These are phyloP conservation scores for Amanita muscaria DNA, from an alignment of 768 basidiomycete species.

Conservation along the genomic window DNA sequence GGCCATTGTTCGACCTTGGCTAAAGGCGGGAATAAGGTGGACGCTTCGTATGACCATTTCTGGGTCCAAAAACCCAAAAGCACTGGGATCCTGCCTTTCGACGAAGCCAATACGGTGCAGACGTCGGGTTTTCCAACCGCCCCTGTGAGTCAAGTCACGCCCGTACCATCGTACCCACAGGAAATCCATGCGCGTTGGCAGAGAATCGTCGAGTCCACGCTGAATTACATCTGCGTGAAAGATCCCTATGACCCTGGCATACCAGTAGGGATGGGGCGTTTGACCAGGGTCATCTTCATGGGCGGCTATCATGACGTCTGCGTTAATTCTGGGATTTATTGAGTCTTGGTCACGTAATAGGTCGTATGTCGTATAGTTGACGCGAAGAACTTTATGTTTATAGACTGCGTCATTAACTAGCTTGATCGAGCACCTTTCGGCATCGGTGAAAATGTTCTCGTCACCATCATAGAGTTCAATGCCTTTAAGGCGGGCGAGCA, in stretches of 20 bases:
- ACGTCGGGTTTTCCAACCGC: constrained; percentile 10
- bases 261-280: constrained; percentile 23
- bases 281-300: not conserved
- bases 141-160: constrained; percentile 15
- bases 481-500: constrained; percentile 14
- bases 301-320: not conserved
- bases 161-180: constrained; percentile 2
- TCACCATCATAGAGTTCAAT: constrained; percentile 9
- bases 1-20: not conserved
- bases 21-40: not conserved
- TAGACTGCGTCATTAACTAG: constrained; percentile 16
- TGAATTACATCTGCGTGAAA: constrained; percentile 21
- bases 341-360: constrained; percentile 24
- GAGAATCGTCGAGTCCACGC: not conserved
- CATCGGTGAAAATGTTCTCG: constrained; percentile 10
- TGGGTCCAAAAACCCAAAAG: not conserved
- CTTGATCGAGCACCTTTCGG: constrained; percentile 16
- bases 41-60: not conserved
- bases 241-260: constrained; percentile 22
- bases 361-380: constrained; percentile 33
- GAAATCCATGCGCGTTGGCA: not conserved
- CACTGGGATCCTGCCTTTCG: not conserved
- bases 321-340: constrained; percentile 24
- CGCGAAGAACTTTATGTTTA: constrained; percentile 4
- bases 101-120: constrained; percentile 17